phyloP scores from a whole-genome alignment of 2,329 filamentous ascomycete genomes.

The Mycosphaerella sp. region DNA sequence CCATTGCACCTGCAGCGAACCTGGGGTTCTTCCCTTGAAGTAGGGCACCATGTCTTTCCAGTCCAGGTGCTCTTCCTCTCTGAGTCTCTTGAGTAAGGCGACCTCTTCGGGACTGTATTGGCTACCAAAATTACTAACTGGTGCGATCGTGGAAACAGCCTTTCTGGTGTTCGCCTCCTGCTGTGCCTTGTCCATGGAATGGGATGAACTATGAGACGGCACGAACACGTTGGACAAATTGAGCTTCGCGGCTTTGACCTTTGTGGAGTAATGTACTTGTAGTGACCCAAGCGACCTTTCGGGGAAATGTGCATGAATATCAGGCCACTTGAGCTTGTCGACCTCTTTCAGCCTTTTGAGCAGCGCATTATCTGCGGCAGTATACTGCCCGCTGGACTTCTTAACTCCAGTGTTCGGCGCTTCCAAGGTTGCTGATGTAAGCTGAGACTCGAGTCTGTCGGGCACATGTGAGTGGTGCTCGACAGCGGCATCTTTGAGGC shows the following conservation, averaged over 20 bases:
- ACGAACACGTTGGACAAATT: neutral
- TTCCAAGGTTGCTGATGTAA: neutral
- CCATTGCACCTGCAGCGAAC: constrained; percentile 29
- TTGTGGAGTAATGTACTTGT: constrained; percentile 26
- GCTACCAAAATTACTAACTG: constrained; percentile 1
- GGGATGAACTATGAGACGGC: neutral
- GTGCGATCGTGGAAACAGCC: neutral
- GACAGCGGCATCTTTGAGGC: neutral
- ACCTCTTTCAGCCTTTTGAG: constrained; percentile 41
- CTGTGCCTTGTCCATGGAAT: neutral
- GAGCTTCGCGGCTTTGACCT: constrained; percentile 7
- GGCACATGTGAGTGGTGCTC: neutral
- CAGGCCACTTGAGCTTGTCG: constrained; percentile 33
- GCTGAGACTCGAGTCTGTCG: neutral
- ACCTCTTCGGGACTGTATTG: constrained; percentile 31
- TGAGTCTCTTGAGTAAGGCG: constrained; percentile 37
- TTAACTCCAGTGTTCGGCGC: neutral
- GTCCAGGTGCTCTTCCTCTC: constrained; percentile 35
- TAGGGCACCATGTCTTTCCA: constrained; percentile 36
- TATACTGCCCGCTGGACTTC: constrained; percentile 16
- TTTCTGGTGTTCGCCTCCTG: neutral
- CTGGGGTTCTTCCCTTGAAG: constrained; percentile 32
- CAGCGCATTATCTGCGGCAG: constrained; percentile 29
- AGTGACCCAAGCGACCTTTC: constrained; percentile 29
- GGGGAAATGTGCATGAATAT: constrained; percentile 35